phyloP scores from a whole-genome alignment of 192 early-diverging fungal genomes.

The Rhizophagus sp. region DNA sequence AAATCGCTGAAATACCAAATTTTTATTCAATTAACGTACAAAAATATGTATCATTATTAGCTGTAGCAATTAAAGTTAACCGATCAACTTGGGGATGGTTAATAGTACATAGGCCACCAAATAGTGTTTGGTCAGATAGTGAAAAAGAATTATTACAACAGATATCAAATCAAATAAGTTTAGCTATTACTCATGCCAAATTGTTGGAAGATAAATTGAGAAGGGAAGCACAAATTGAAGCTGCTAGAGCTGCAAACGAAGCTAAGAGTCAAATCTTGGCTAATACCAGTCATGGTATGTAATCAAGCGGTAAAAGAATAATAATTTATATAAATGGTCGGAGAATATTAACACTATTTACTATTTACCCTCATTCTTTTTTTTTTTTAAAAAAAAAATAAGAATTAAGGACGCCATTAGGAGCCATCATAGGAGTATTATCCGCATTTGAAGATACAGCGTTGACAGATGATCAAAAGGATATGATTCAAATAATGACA shows the following conservation, averaged over 20 bases:
- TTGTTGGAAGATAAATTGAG: constrained; percentile 41
- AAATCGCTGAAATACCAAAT: neutral
- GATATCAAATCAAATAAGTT: constrained; percentile 42
- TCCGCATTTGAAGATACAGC: constrained; percentile 43
- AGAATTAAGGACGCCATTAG: constrained; percentile 37
- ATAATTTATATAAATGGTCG: neutral
- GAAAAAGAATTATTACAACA: constrained; percentile 46
- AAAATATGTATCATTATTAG: constrained; percentile 35
- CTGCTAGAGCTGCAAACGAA: constrained; percentile 42
- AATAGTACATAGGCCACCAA: constrained; percentile 31
- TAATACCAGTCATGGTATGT: constrained; percentile 41
- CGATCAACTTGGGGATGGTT: constrained; percentile 43
- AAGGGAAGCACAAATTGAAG: constrained; percentile 45
- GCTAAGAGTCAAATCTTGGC: constrained; percentile 47
- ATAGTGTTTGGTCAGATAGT: constrained; percentile 37
- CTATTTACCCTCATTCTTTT: neutral
- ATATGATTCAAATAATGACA: constrained; percentile 48
- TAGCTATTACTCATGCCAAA: constrained; percentile 44
- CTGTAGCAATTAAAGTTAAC: constrained; percentile 36
- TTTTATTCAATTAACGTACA: constrained; percentile 16
- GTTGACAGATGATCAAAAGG: constrained; percentile 40
- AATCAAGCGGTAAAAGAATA: neutral
- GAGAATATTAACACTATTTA: neutral
- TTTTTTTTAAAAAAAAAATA: neutral
- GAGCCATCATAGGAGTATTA: constrained; percentile 45